Conservation (phyloP, 345 rosid genomes). For the Eucalyptus curtisii region DNA sequence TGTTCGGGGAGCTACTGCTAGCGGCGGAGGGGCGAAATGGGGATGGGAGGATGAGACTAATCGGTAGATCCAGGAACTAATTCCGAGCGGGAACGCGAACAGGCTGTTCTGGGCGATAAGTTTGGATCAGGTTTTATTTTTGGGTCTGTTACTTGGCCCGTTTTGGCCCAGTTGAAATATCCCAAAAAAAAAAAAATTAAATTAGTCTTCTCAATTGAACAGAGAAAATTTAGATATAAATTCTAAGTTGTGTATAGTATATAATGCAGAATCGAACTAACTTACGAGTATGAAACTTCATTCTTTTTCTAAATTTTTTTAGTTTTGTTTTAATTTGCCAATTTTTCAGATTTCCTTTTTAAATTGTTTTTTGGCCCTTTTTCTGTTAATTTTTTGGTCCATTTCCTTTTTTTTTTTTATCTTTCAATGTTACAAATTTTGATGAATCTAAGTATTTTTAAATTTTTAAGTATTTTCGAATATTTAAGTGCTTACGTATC, state of each 20-base stretch:
- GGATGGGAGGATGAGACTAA: not conserved
- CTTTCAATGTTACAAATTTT: not conserved
- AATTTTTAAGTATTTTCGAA: not conserved
- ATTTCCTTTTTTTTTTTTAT: not conserved
- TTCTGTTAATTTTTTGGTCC: not conserved
- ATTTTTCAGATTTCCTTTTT: not conserved
- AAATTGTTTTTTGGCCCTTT: not conserved
- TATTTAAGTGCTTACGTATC: not conserved
- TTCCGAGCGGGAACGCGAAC: not conserved
- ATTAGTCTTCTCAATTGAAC: not conserved
- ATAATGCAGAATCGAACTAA: not conserved
- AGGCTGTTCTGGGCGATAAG: conserved; percentile 3
- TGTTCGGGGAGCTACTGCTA: conserved; percentile 22
- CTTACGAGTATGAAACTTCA: not conserved
- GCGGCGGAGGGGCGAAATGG: conserved; percentile 3
- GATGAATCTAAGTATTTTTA: not conserved
- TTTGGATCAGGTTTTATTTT: not conserved
- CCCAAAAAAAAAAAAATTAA: not conserved
- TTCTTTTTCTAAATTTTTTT: not conserved
- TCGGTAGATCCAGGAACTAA: not conserved
- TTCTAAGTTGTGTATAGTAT: not conserved
- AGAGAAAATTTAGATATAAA: not conserved
- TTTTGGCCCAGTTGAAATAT: not conserved
- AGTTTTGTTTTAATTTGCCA: not conserved
- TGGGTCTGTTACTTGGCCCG: conserved; percentile 29